Base-by-base conservation (phyloP, 139 green algal species). In the Pleodorina starrii region DNA sequence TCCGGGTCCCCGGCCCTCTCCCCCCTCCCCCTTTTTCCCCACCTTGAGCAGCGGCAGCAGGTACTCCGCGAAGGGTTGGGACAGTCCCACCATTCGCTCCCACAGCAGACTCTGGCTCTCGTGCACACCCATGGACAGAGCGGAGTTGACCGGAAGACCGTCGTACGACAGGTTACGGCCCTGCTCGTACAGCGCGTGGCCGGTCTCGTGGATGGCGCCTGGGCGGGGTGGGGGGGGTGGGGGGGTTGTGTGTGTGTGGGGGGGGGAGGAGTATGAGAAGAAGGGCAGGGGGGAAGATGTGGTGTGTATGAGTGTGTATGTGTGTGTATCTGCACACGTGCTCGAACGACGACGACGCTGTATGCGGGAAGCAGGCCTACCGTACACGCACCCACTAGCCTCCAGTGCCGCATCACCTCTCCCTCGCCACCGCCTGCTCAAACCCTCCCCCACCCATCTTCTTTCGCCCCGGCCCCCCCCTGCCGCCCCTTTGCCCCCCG, bases 111-210 rank as follows among this genome's bases (percentile, higher is more conserved):
- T 94, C 90, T 98, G 96, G 88, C 89, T 96, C 92, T 99, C 97
- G 87, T 99, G 97, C 7, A 98, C 88, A 29, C 95, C 97, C 95
- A 99, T 98, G 51, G 69, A 91, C 84, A 90, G 77, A 36, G 91
- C 85, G 69, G 77, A 5, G 88, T 94, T 96, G n/a, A 97, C 96
- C 0, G 97, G 97, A 68, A 97, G 93, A 16, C 95, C 96, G 40
- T 95, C 94, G 35, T 82, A 85, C 57, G 72, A 40, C 23, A 51
- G 44, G 23, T 36, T 97, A 86, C 95, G 94, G n/a, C 96, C 96
- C 92, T 98, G 96, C 93, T 99, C 97, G 84, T 98, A 98, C 88
- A 98, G 92, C 0, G 96, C 94, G 90, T 99, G 97, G 29, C 97
- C 96, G 51, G 94, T 96, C 83, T 96, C 94, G 54, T 97, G 94